Percentiles rank a stretch among this genome's conserved stretches.
Conservation (phyloP, 2,329 filamentous ascomycete species). For the Xylariaceae sp. region DNA sequence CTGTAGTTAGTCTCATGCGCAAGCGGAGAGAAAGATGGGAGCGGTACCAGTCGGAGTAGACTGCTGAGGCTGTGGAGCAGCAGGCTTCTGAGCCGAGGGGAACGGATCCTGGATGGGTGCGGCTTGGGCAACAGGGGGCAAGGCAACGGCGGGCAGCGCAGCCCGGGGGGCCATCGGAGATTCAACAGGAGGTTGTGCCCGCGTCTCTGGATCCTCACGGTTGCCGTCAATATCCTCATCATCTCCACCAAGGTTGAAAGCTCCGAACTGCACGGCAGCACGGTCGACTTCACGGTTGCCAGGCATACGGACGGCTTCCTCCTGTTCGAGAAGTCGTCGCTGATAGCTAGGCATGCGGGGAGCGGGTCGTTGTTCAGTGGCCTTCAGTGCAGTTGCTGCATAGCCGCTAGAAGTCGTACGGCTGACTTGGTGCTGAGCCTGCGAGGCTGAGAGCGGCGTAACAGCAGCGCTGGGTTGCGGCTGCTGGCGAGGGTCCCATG, state of each 20-base stretch:
- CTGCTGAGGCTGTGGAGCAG: conserved; percentile 40
- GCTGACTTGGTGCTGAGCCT: conserved; percentile 56
- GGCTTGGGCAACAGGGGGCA: conserved; percentile 67
- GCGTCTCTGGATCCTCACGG: conserved; percentile 90
- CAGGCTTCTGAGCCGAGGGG: conserved; percentile 49
- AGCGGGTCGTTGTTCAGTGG: conserved; percentile 53
- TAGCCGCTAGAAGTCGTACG: conserved; percentile 68
- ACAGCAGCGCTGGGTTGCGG: conserved; percentile 54
- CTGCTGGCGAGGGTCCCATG: conserved; percentile 66
- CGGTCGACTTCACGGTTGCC: conserved; percentile 93
- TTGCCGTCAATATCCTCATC: conserved; percentile 92
- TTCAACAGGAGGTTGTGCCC: conserved; percentile 87
- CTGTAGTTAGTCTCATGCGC: conserved; percentile 18
- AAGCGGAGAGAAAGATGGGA: conserved; percentile 3
- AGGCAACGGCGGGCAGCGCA: conserved; percentile 77
- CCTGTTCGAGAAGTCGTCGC: conserved; percentile 85
- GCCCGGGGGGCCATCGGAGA: conserved; percentile 80
- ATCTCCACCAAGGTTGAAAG: conserved; percentile 80
- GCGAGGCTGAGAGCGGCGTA: conserved; percentile 62
- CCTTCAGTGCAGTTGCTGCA: conserved; percentile 78
- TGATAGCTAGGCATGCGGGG: conserved; percentile 75
- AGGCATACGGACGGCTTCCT: conserved; percentile 97
- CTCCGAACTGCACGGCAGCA: conserved; percentile 91
- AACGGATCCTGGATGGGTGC: conserved; percentile 53
- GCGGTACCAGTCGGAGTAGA: conserved; percentile 30